Percentiles rank a stretch among this genome's conserved stretches.
phyloP scores from a whole-genome alignment of 495 filamentous ascomycete genomes.

The Parachaetomium inaequale region DNA sequence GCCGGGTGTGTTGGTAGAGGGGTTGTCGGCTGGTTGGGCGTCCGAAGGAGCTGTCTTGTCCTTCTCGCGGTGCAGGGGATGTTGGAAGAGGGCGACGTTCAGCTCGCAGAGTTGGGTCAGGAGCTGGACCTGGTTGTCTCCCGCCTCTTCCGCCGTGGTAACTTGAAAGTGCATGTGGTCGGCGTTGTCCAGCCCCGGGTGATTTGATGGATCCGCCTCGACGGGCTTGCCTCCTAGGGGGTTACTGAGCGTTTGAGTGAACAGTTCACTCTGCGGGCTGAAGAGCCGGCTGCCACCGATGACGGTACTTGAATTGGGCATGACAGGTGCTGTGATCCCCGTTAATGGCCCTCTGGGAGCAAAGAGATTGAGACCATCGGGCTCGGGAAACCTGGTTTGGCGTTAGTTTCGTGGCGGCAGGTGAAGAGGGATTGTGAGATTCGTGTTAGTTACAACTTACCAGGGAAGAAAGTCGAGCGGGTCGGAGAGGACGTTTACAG shows the following conservation, averaged over 20 bases:
- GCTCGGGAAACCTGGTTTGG: neutral
- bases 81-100: conserved; percentile 1
- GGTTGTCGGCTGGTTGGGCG: too few species aligned
- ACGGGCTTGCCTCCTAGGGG: neutral
- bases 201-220: neutral
- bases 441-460: neutral
- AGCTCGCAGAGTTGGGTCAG: neutral
- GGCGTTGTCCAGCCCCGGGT: neutral
- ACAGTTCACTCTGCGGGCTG: neutral
- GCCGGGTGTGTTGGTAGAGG: too few species aligned
- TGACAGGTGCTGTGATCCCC: neutral
- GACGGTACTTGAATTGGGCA: neutral
- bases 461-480: neutral
- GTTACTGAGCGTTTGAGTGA: neutral
- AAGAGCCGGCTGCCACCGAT: neutral
- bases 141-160: neutral
- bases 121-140: neutral
- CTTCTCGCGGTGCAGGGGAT: neutral
- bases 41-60: too few species aligned
- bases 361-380: neutral
- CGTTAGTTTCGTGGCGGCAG: neutral
- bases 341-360: neutral
- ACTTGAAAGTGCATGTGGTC: neutral
- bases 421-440: neutral
- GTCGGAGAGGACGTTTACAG: neutral